These are phyloP conservation scores for Blastomyces silverae DNA, from an alignment of 2,329 filamentous ascomycete genomes.

Conservation along the genomic window DNA sequence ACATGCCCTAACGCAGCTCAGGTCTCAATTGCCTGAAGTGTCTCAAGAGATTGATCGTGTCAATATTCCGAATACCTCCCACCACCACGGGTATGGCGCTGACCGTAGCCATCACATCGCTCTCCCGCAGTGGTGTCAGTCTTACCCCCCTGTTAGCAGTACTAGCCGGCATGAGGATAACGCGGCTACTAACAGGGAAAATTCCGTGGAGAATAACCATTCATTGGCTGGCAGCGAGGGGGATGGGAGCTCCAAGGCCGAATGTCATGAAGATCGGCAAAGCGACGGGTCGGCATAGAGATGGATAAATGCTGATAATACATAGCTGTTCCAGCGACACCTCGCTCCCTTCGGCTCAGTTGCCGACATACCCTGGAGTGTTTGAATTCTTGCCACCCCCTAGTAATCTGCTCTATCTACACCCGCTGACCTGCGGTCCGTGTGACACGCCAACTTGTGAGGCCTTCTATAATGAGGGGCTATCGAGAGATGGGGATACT, in stretches of 20 bases:
- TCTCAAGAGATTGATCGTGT: conserved; percentile 6
- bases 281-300: too few species aligned
- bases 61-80: not conserved
- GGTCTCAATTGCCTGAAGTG: conserved; percentile 41
- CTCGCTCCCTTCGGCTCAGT: too few species aligned
- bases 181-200: not conserved
- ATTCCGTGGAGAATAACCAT: not conserved
- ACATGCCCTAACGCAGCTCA: too few species aligned
- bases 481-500: not conserved
- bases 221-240: not conserved
- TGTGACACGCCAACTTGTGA: too few species aligned
- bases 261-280: not conserved
- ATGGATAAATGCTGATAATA: too few species aligned
- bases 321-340: too few species aligned
- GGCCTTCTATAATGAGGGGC: too few species aligned
- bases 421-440: too few species aligned
- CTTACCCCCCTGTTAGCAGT: not conserved
- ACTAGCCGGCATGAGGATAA: not conserved
- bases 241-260: not conserved
- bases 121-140: not conserved
- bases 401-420: too few species aligned
- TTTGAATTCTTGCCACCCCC: too few species aligned
- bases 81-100: not conserved
- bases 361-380: too few species aligned
- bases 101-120: not conserved